Base-by-base conservation (phyloP, 768 basidiomycete genomes). In the Tricholomella constricta region DNA sequence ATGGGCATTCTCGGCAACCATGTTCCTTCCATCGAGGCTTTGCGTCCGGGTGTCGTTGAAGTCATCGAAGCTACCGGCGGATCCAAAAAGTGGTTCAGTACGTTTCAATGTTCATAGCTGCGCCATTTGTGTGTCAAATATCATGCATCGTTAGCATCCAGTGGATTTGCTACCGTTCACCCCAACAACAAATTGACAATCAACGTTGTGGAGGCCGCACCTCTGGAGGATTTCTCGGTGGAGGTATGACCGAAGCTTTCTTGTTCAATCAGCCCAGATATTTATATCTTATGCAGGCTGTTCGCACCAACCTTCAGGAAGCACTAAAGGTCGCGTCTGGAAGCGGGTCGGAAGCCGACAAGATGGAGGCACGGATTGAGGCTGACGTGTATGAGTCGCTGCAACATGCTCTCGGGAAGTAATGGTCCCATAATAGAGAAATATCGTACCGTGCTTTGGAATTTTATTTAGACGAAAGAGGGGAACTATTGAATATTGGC, bases 1-100 rank as follows among this genome's bases (percentile, higher is more conserved):
- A 98, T 98, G 94, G 97, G 97, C 79, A 91, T 99, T 64, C 86
- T 99, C 55, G 93, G 96, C 63, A 97, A 96, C 81, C 97, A 99
- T 75, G 94, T 98, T 50, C 89, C 97, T 26, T 90, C 94, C n/a
- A 89, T 98, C 53, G 97, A 99, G 72, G 81, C 96, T 43, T 80
- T 99, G 49, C 90, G 91, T 67, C 89, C 97, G 36, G 97, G 97
- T 69, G 80, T 98, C 52, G 78, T 99, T 48, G 97, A 99, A 73
- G 88, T 99, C 61, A 84, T 98, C 59, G 96, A 98, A 75, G 75
- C 85, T 10, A 79, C 77, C 46, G 82, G 81, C 66, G 70, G 78
- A 32, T 82, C 86, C 52, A 95, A 97, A 82, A 98, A 96, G 78
- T 98, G 91, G 88, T 99, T 98, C 67, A 91, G 97, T 97, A 69